Percentiles rank a stretch among this genome's conserved stretches.
These are phyloP conservation scores for Meira miltonrushii DNA, from an alignment of 1,284 basidiomycete genomes.

Conservation along the genomic window DNA sequence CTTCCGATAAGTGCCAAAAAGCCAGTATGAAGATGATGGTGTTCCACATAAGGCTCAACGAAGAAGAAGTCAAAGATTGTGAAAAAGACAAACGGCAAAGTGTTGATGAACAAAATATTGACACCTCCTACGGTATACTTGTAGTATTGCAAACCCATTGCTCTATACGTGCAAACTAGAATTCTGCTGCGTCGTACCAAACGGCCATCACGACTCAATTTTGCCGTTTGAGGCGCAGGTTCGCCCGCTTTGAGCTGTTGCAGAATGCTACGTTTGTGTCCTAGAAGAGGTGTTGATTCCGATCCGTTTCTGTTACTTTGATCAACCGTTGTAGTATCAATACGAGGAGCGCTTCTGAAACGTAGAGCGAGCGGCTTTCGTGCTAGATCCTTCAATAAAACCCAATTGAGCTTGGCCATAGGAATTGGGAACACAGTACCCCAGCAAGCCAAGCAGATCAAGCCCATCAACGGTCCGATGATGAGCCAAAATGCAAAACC, in stretches of 20 bases:
- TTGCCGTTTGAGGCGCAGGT: constrained; percentile 51
- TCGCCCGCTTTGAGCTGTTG: constrained; percentile 53
- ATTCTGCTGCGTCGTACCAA: constrained; percentile 61
- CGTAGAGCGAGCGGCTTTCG: constrained; percentile 77
- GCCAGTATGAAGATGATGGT: constrained; percentile 58
- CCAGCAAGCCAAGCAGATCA: constrained; percentile 74
- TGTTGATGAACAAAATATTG: constrained; percentile 97
- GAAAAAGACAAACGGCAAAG: constrained; percentile 87
- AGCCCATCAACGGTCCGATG: constrained; percentile 75
- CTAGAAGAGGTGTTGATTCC: constrained; percentile 35
- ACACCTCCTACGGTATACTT: constrained; percentile 99
- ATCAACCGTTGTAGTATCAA: constrained; percentile 21
- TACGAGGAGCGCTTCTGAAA: constrained; percentile 63
- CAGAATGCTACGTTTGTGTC: constrained; percentile 24
- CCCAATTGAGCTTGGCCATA: constrained; percentile 97
- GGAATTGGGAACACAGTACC: constrained; percentile 87
- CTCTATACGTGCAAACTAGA: constrained; percentile 88
- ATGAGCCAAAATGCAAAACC: constrained; percentile 71
- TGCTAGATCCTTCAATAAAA: constrained; percentile 76
- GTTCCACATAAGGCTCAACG: constrained; percentile 68
- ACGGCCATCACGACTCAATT: constrained; percentile 56
- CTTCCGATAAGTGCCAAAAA: constrained; percentile 69
- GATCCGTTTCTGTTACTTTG: constrained; percentile 21
- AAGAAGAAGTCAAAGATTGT: constrained; percentile 89
- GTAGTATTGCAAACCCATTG: constrained; percentile 87